Percentiles rank a stretch among this genome's conserved stretches.
Evolutionary conservation across 768 basidiomycete genomes (phyloP).

Genomic region (Cantharellus cinnabarinus): DNA sequence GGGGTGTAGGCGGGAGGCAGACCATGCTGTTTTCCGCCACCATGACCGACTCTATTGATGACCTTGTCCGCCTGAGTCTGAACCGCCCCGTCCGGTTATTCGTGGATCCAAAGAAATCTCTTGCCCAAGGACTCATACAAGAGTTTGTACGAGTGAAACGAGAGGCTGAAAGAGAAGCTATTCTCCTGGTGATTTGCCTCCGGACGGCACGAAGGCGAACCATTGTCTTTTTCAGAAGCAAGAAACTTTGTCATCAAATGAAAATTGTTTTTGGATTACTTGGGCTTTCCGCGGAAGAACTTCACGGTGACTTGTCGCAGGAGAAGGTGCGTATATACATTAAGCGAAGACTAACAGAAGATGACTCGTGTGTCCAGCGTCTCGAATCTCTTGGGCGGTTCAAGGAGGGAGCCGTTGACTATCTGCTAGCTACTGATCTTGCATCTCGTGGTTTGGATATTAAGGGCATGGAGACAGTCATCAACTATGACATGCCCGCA

Average conservation of each 20-base stretch:
- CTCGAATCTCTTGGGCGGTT: conserved; percentile 70
- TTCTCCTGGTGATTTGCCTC: conserved; percentile 70
- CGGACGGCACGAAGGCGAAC: conserved; percentile 66
- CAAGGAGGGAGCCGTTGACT: conserved; percentile 74
- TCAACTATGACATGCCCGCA: conserved; percentile 97
- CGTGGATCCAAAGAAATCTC: conserved; percentile 81
- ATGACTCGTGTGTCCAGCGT: conserved; percentile 29
- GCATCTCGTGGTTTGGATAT: conserved; percentile 93
- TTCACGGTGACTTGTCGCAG: conserved; percentile 90
- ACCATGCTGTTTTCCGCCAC: conserved; percentile 99
- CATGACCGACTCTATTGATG: conserved; percentile 92
- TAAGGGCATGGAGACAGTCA: conserved; percentile 91
- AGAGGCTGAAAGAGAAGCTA: conserved; percentile 52
- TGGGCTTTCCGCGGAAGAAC: conserved; percentile 76
- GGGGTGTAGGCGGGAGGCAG: conserved; percentile 29
- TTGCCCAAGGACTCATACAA: conserved; percentile 70
- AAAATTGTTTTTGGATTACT: conserved; percentile 76
- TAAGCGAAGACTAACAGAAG: not conserved
- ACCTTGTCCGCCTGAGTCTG: conserved; percentile 78
- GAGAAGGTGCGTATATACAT: conserved; percentile 49
- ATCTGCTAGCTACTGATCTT: conserved; percentile 87
- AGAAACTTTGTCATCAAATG: conserved; percentile 94
- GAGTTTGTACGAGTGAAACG: conserved; percentile 88
- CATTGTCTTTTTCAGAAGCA: conserved; percentile 89
- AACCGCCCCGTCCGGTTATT: conserved; percentile 87